phyloP scores from a whole-genome alignment of 208 protist species.

The Leishmania tropica region DNA sequence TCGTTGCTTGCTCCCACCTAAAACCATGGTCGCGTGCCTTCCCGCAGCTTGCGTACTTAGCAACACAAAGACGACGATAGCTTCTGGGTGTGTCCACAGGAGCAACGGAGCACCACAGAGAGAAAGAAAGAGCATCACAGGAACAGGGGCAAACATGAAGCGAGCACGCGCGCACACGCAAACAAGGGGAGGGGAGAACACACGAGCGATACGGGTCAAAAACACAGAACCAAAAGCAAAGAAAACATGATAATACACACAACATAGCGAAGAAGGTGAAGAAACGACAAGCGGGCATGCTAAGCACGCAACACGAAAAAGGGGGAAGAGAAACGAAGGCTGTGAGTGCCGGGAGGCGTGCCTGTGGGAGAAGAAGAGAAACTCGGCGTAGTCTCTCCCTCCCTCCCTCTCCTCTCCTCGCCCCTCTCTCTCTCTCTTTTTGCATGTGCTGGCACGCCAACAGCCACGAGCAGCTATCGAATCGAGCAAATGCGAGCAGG shows the following conservation, averaged over 20 bases:
- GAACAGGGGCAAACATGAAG: background rate
- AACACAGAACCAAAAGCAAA: background rate
- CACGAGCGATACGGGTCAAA: background rate
- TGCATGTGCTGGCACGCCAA: too few species aligned
- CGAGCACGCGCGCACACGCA: background rate
- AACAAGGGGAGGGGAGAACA: background rate
- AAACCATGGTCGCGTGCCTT: background rate
- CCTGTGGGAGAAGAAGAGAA: background rate
- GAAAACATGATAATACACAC: background rate
- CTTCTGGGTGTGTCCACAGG: background rate
- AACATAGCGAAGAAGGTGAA: background rate
- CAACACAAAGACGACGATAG: background rate
- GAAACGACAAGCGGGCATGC: background rate
- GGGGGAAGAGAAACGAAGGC: background rate
- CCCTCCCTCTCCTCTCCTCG: background rate
- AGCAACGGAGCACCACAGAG: background rate
- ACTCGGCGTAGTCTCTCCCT: background rate
- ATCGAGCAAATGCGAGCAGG: background rate
- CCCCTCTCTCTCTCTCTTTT: background rate
- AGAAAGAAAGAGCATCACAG: background rate
- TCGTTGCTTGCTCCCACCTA: background rate
- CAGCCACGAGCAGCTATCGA: too few species aligned
- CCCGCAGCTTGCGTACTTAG: background rate
- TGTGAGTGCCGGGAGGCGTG: background rate
- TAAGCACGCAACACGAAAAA: background rate